Percentiles rank a stretch among this genome's conserved stretches.
Evolutionary conservation across 345 rosid genomes (phyloP).

Genomic region (Camelina sativa): DNA sequence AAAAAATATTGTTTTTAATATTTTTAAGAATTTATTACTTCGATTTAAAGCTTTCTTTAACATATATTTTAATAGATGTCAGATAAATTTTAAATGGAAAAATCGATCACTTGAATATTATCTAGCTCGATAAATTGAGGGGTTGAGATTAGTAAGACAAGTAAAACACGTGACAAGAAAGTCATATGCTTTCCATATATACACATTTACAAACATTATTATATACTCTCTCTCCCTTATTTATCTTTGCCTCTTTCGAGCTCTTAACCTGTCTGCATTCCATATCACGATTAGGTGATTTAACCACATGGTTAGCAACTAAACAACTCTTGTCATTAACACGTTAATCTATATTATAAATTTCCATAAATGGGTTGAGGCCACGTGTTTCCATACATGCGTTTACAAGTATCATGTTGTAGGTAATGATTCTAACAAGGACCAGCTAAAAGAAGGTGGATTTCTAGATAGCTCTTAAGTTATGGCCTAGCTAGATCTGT

Average conservation of each 20-base stretch:
- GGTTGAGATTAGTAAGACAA: too few relatives aligned
- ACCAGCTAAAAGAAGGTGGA: conserved; percentile 30
- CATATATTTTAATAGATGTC: too few relatives aligned
- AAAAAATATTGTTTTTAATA: too few relatives aligned
- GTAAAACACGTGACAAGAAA: background rate
- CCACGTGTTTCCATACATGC: conserved; percentile 24
- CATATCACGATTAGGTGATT: conserved; percentile 26
- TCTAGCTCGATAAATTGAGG: too few relatives aligned
- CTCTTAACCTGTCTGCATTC: conserved; percentile 38
- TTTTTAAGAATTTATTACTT: too few relatives aligned
- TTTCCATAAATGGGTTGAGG: conserved; percentile 14
- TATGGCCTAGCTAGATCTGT: conserved; percentile 28
- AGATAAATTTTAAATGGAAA: too few relatives aligned
- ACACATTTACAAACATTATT: conserved; percentile 16
- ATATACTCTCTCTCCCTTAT: conserved; percentile 19
- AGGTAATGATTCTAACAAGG: conserved; percentile 19
- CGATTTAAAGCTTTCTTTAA: too few relatives aligned
- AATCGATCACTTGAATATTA: too few relatives aligned
- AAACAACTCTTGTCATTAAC: conserved; percentile 36
- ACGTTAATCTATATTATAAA: conserved; percentile 23
- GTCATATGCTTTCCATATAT: conserved; percentile 36
- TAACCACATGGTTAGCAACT: conserved; percentile 41
- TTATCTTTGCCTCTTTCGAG: conserved; percentile 37
- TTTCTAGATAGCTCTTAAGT: conserved; percentile 38
- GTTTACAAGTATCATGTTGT: conserved; percentile 7